A percentile compares a stretch with the other conserved stretches of the same genome.
These are phyloP conservation scores for Pholiota molesta DNA, from an alignment of 768 basidiomycete genomes.

Conservation along the genomic window DNA sequence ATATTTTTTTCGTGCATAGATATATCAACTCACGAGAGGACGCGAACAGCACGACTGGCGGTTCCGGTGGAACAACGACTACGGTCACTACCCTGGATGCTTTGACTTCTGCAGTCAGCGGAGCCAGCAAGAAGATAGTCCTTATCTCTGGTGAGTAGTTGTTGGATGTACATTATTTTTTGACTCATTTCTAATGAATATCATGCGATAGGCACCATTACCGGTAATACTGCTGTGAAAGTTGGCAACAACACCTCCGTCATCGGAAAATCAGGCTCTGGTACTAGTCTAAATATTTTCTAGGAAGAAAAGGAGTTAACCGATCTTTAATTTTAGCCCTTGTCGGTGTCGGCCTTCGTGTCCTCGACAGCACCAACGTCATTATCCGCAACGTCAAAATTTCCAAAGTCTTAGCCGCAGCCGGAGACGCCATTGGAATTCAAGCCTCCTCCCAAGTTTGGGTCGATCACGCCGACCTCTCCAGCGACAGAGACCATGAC, in stretches of 20 bases:
- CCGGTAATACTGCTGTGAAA: conserved; percentile 44
- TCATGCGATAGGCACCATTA: conserved; percentile 37
- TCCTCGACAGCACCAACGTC: conserved; percentile 43
- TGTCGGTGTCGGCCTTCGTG: conserved; percentile 48
- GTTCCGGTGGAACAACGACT: conserved; percentile 44
- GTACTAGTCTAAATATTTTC: conserved; percentile 25
- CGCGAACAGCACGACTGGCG: conserved; percentile 41
- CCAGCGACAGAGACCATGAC: conserved; percentile 46
- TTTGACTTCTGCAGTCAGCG: conserved; percentile 43
- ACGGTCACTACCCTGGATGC: conserved; percentile 46
- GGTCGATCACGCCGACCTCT: conserved; percentile 46
- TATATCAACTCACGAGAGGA: neutral
- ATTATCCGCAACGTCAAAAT: conserved; percentile 55
- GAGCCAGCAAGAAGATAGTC: conserved; percentile 45
- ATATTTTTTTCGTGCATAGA: neutral
- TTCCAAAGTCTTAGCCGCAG: conserved; percentile 46
- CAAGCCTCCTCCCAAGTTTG: conserved; percentile 42
- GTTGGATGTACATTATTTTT: no score
- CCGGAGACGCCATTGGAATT: conserved; percentile 49
- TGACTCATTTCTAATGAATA: neutral
- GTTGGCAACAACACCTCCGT: conserved; percentile 52
- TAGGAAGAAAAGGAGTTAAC: neutral
- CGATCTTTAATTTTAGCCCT: conserved; percentile 32
- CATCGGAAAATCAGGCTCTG: conserved; percentile 41
- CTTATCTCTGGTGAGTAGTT: conserved; percentile 39